These are phyloP conservation scores for Vitis hybrid DNA, from an alignment of 177 flowering plant genomes.

Conservation along the genomic window DNA sequence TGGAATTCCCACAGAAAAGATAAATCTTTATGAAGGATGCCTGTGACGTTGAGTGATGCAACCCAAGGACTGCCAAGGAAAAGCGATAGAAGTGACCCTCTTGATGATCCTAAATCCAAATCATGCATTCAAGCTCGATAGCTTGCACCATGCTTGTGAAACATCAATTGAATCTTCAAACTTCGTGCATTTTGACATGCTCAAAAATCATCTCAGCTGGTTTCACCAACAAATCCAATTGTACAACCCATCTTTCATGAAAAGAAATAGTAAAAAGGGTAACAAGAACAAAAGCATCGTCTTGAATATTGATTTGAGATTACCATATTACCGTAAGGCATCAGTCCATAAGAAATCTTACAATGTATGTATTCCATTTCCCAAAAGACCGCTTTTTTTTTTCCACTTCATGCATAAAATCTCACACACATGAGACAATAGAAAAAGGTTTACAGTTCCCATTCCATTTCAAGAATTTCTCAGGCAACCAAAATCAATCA, in stretches of 20 bases:
- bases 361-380: too few relatives aligned
- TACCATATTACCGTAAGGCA: background rate
- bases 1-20: background rate
- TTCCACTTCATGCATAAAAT: background rate
- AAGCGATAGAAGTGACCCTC: background rate
- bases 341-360: background rate
- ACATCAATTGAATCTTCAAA: background rate
- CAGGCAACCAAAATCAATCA: background rate
- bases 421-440: background rate
- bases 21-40: background rate
- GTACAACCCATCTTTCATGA: background rate
- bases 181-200: background rate
- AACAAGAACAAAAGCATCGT: too few relatives aligned
- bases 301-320: too few relatives aligned
- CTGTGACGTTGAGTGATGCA: background rate
- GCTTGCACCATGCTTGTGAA: background rate
- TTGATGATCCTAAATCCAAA: background rate
- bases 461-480: background rate
- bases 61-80: background rate
- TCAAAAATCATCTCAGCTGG: background rate
- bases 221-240: background rate
- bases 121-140: background rate
- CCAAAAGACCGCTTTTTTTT: background rate
- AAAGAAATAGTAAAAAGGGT: background rate
- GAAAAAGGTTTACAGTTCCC: background rate